Percentiles rank a stretch among this genome's conserved stretches.
Conservation (phyloP, 2,329 filamentous ascomycete genomes). For the Penicillium glabrum region DNA sequence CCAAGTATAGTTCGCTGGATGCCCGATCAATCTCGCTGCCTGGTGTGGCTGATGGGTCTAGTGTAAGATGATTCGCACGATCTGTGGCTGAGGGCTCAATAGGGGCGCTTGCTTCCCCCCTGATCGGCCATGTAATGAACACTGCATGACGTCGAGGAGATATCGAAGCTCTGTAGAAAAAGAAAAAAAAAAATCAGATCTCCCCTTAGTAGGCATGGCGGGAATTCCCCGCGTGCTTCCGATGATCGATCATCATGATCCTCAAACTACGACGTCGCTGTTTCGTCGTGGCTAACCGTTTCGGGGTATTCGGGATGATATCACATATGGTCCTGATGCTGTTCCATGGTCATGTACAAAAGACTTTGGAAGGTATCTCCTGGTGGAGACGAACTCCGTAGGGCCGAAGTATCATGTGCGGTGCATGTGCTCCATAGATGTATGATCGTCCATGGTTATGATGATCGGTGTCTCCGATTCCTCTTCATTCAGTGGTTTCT, state of each 20-base stretch:
- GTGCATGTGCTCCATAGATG: background rate
- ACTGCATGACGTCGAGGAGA: constrained; percentile 19
- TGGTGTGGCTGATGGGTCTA: constrained; percentile 13
- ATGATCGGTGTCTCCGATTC: background rate
- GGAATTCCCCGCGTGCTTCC: background rate
- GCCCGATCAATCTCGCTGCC: constrained; percentile 18
- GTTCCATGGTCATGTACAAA: background rate
- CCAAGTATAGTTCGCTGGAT: background rate
- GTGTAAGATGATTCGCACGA: constrained; percentile 10
- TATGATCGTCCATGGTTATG: background rate
- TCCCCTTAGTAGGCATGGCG: background rate
- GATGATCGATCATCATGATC: constrained; percentile 1
- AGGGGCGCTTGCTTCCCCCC: background rate
- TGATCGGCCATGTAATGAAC: constrained; percentile 14
- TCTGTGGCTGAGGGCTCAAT: constrained; percentile 17
- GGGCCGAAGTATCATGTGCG: background rate
- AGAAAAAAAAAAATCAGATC: too few relatives aligned
- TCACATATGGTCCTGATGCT: background rate
- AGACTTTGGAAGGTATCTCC: background rate
- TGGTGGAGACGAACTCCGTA: background rate
- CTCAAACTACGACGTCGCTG: background rate
- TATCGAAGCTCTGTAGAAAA: background rate
- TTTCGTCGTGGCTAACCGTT: background rate
- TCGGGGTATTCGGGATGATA: background rate
- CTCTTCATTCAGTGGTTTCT: background rate